Conservation (phyloP, 2,329 filamentous ascomycete species). For the Elsinoe necatrix region DNA sequence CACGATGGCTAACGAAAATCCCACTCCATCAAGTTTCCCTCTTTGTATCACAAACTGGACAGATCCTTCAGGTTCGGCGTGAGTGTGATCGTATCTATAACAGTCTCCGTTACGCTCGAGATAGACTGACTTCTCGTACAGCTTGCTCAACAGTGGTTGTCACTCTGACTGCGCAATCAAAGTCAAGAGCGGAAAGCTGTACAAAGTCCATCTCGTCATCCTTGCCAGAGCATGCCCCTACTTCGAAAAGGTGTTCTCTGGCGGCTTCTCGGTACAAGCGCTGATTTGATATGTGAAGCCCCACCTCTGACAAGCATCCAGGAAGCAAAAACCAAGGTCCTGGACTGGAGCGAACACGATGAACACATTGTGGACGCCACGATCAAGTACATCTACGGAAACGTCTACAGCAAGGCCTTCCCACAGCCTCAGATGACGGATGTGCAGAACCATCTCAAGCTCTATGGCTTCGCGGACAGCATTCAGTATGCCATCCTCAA, state of each 20-base stretch:
- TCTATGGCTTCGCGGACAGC: constrained; percentile 4
- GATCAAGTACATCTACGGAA: background rate
- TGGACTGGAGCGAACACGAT: background rate
- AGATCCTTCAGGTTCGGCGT: background rate
- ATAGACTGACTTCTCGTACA: background rate
- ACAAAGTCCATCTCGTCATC: background rate
- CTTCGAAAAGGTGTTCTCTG: constrained; percentile 11
- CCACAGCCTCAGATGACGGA: background rate
- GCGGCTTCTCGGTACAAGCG: background rate
- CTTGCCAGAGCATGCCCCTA: background rate
- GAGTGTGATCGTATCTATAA: background rate
- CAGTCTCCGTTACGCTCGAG: no score
- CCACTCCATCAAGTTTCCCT: no score
- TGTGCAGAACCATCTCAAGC: background rate
- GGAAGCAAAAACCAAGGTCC: background rate
- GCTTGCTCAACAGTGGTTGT: background rate
- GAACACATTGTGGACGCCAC: background rate
- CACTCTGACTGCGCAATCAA: constrained; percentile 6
- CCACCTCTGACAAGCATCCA: background rate
- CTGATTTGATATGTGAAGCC: background rate
- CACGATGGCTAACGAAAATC: no score
- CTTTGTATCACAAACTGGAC: background rate
- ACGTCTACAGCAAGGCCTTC: background rate
- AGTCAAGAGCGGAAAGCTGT: background rate
- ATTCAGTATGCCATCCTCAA: background rate